A percentile compares a stretch with the other conserved stretches of the same genome.
These are phyloP conservation scores for Tieghemiomyces parasiticus DNA, from an alignment of 192 early-diverging fungal species.

Conservation along the genomic window DNA sequence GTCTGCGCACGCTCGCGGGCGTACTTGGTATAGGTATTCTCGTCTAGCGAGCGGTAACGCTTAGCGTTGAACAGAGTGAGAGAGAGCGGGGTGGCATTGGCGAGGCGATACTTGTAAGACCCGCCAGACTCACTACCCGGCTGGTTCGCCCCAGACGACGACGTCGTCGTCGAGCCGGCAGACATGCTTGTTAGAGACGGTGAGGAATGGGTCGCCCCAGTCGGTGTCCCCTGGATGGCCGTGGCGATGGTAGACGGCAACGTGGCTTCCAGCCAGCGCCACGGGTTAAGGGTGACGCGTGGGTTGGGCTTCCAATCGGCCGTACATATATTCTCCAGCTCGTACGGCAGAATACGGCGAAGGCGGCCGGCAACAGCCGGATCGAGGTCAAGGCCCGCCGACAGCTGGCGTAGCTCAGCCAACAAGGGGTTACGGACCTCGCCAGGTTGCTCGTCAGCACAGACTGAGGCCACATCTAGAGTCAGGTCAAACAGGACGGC, in stretches of 20 bases:
- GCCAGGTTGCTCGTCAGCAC: background rate
- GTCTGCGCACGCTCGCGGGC: background rate
- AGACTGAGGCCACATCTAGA: conserved; percentile 6
- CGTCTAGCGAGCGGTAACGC: conserved; percentile 4
- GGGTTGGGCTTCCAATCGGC: conserved; percentile 9
- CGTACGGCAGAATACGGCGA: conserved; percentile 6
- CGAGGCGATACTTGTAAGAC: no score
- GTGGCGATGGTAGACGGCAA: background rate
- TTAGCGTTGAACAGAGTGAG: conserved; percentile 2
- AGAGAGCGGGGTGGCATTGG: conserved; percentile 1
- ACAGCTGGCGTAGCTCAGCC: conserved; percentile 2
- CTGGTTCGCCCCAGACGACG: no score
- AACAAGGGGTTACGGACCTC: background rate
- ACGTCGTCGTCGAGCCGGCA: no score
- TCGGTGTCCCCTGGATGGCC: background rate
- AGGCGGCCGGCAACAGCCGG: background rate
- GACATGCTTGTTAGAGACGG: background rate
- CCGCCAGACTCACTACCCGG: no score
- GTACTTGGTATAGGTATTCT: conserved; percentile 3
- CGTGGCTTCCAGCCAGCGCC: background rate
- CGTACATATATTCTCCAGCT: background rate
- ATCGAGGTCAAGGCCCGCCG: background rate
- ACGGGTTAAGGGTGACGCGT: conserved; percentile 2
- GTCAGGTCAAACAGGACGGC: background rate
- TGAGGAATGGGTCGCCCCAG: background rate